Evolutionary conservation across 306 rosid species (phyloP).

Genomic region (Fragaria iinumae): DNA sequence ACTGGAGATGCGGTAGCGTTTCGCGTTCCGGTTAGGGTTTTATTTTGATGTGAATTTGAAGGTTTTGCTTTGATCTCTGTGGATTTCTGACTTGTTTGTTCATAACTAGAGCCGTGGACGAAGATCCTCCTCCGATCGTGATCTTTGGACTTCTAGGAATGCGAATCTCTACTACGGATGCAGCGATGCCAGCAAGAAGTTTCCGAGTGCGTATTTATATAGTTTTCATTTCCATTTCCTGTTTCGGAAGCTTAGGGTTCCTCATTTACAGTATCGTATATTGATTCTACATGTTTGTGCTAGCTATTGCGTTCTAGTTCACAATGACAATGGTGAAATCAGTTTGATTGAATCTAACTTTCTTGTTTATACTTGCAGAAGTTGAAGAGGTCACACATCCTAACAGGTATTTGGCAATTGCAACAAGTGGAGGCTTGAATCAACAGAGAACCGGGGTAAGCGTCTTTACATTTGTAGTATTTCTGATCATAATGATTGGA

Average conservation of each 20-base stretch:
- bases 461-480: conserved; percentile 18
- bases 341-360: conserved; percentile 15
- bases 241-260: conserved; percentile 7
- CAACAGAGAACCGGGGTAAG: conserved; percentile 98
- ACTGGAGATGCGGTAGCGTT: conserved; percentile 36
- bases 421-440: conserved; percentile 98
- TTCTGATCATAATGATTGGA: background rate
- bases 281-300: background rate
- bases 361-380: conserved; percentile 42
- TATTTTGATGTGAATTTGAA: background rate
- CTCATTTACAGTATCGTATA: background rate
- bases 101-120: conserved; percentile 50
- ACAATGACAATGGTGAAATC: background rate
- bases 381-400: conserved; percentile 51
- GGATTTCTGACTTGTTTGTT: conserved; percentile 12
- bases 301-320: background rate
- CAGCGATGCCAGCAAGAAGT: conserved; percentile 73
- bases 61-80: conserved; percentile 30
- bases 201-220: conserved; percentile 56
- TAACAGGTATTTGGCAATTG: conserved; percentile 77
- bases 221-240: conserved; percentile 19
- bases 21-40: conserved; percentile 83
- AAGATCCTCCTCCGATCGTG: conserved; percentile 57
- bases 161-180: conserved; percentile 71
- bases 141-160: conserved; percentile 75